Evolutionary conservation across 2,329 filamentous ascomycete genomes (phyloP), one percentile per base, ranked within the genome.

Genomic region (Lachnellula arida): DNA sequence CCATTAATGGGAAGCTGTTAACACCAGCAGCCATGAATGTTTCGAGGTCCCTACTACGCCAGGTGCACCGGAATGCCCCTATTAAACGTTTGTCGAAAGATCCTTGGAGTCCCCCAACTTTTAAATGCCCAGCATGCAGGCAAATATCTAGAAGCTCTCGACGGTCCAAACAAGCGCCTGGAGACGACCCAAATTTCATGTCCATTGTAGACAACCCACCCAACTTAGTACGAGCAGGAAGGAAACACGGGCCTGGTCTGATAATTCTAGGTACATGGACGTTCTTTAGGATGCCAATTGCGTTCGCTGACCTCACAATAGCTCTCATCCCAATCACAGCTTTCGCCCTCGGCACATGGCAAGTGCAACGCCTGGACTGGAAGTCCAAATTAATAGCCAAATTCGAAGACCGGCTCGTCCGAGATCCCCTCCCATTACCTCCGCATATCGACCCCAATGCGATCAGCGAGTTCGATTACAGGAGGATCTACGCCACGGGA

Each of bases 301-400:
- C 53, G 34, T 54, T 49, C 56, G 39, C 44, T 53, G 49, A 42
- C 47, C 35, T 39, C 14, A 15, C 14, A 51, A 46, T 47, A 71
- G 69, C 69, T 56, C 58, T 96, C 51, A 97, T 99, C 67, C 94
- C 94, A 49, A 74, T 96, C 58, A 97, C 92, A 1, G 91, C 94
- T 11, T 96, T 99, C 72, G 77, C 79, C 53, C 85, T 99, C 15
- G 94, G 94, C 32, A 90, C 90, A 61, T 99, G 94, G 94, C 94
- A 99, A 72, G 89, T 99, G 53, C 85, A 96, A 71, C 88, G 94
- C 11, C 82, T 99, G 1, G 84, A 86, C 56, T 96, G 93, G 92
- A 99, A 99, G 72, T 91, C 91, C 4, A 88, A 96, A 46, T 79
- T 99, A 12, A 86, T 99, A 59, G 91, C 93, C 57, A 90, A 87